Conservation (phyloP, 106 monocot species). For the Ottelia alismoides region DNA sequence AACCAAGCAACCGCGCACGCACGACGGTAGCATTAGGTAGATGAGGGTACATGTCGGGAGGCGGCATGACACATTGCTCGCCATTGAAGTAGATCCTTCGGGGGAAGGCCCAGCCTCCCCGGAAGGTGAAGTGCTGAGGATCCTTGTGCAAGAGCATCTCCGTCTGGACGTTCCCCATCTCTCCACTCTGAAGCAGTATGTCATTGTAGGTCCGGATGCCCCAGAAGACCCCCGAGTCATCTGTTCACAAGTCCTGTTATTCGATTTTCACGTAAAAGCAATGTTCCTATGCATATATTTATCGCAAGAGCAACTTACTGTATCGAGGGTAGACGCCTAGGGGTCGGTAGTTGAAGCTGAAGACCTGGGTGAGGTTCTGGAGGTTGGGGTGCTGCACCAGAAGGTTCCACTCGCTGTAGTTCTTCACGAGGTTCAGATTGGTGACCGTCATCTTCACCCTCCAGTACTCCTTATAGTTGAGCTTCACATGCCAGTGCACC, state of each 20-base stretch:
- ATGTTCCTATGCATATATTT: background rate
- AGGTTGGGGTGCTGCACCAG: slow-evolving; percentile 76
- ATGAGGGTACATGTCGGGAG: slow-evolving; percentile 39
- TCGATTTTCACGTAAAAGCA: too few species aligned
- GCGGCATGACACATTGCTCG: slow-evolving; percentile 74
- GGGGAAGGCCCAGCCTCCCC: slow-evolving; percentile 74
- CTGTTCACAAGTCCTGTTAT: slow-evolving; percentile 20
- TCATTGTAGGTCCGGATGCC: slow-evolving; percentile 75
- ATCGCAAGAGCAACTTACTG: slow-evolving; percentile 29
- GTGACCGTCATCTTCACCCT: slow-evolving; percentile 78
- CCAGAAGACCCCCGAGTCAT: slow-evolving; percentile 88
- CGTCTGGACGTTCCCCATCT: slow-evolving; percentile 63
- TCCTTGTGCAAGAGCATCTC: slow-evolving; percentile 70
- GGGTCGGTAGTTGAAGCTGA: slow-evolving; percentile 63
- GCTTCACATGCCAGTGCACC: slow-evolving; percentile 82
- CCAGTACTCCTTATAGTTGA: slow-evolving; percentile 71
- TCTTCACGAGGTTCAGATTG: slow-evolving; percentile 51
- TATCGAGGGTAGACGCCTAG: slow-evolving; percentile 27
- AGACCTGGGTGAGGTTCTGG: slow-evolving; percentile 29
- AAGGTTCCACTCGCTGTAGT: slow-evolving; percentile 85
- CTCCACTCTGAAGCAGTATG: slow-evolving; percentile 47
- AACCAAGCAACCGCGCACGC: too few species aligned
- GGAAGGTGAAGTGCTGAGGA: slow-evolving; percentile 38
- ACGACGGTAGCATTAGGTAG: slow-evolving; percentile 52
- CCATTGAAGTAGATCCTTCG: slow-evolving; percentile 59